Evolutionary conservation across 805 yeast species (phyloP).

Genomic region (Ogataea chonburiensis): DNA sequence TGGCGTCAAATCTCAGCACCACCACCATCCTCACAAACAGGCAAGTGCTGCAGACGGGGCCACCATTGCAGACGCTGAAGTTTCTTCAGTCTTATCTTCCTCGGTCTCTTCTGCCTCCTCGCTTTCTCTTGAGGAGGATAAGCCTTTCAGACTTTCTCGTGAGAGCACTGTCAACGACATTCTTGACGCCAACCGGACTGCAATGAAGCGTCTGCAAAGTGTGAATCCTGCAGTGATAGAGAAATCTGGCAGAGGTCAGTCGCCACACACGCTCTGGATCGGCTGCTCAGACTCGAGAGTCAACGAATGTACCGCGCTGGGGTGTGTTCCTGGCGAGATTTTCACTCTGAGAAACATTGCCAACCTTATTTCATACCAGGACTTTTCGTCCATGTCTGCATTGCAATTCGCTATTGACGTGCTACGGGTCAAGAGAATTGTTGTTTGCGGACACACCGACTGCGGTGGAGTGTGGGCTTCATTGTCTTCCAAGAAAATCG

Average conservation of each 20-base stretch:
- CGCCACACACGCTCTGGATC: conserved; percentile 92
- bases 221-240: conserved; percentile 59
- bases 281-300: conserved; percentile 94
- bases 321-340: conserved; percentile 85
- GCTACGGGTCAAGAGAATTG: conserved; percentile 72
- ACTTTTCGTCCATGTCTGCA: conserved; percentile 71
- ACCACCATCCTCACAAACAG: conserved; percentile 10
- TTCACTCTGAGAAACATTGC: conserved; percentile 90
- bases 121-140: conserved; percentile 11
- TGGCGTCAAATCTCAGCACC: conserved; percentile 9
- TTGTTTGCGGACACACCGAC: conserved; percentile 92
- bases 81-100: conserved; percentile 4
- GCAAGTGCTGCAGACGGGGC: neutral
- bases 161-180: conserved; percentile 50
- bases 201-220: conserved; percentile 45
- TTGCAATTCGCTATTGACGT: conserved; percentile 87
- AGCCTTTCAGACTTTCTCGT: conserved; percentile 46
- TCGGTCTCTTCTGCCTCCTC: conserved; percentile 13
- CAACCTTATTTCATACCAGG: conserved; percentile 68
- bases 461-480: conserved; percentile 93
- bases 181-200: conserved; percentile 45
- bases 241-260: conserved; percentile 74
- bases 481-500: conserved; percentile 59
- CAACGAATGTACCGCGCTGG: conserved; percentile 70
- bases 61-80: conserved; percentile 1